phyloP scores from a whole-genome alignment of 441 rosid species.

The Isatis lusitanica region DNA sequence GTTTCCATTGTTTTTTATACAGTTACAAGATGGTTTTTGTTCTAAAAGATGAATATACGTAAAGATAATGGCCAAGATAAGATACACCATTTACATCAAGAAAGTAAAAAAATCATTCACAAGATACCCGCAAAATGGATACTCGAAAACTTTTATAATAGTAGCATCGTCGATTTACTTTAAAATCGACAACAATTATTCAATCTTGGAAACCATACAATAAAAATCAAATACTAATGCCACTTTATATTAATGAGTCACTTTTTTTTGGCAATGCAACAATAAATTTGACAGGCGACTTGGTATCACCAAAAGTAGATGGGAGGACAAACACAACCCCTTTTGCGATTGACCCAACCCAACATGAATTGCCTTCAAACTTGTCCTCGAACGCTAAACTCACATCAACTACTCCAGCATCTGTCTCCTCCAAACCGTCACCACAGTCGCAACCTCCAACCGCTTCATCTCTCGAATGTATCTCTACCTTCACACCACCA shows the following conservation, averaged over 20 bases:
- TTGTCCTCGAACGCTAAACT: slow-evolving; percentile 45
- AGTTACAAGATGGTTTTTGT: neutral
- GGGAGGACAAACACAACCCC: slow-evolving; percentile 51
- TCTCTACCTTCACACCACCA: slow-evolving; percentile 38
- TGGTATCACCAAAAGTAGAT: slow-evolving; percentile 21
- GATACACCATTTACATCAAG: neutral
- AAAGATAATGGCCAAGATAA: neutral
- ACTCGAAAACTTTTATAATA: neutral
- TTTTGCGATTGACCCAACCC: slow-evolving; percentile 47
- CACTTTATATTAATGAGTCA: neutral
- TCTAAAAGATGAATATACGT: neutral
- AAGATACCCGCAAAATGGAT: neutral
- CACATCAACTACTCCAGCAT: slow-evolving; percentile 25
- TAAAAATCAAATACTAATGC: neutral
- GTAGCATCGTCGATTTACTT: neutral
- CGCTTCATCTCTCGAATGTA: slow-evolving; percentile 31
- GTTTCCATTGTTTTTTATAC: no score
- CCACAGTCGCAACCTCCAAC: neutral
- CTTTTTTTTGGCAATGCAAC: slow-evolving; percentile 23
- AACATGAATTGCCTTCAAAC: slow-evolving; percentile 43
- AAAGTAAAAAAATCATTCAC: neutral
- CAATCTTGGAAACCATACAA: neutral
- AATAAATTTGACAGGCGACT: slow-evolving; percentile 21
- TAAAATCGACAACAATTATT: neutral
- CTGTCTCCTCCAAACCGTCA: slow-evolving; percentile 43